Base-by-base conservation (phyloP, 2,329 filamentous ascomycete genomes). In the Fusarium incarnatum region DNA sequence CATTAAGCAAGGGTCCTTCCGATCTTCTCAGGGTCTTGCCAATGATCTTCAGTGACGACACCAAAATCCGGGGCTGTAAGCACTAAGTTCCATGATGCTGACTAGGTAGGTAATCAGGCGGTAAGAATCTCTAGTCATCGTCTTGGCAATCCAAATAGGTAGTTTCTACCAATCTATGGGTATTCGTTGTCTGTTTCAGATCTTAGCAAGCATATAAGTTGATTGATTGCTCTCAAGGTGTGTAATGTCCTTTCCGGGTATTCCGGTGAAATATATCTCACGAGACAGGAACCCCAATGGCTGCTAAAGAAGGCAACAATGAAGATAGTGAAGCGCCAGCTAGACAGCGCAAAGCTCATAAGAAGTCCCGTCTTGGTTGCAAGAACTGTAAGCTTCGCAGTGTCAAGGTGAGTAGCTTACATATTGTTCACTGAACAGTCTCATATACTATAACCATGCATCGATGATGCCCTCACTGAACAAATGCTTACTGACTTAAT, bases 371-470 rank as follows among this genome's bases (percentile, higher is more conserved):
- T 20, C 78, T 80, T 16, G 86, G 87, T 3, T 88, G 87, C 68
- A 82, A 81, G 5, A 88, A 88, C 68, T 89, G 87, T 74, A 88
- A 88, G 70, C 72, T 87, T 22, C 79, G 85, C 34, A 80, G 83
- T 55, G 81, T 87, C 50, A 88, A 88, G 79, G 85, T 84, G 75
- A 42, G 56, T 23, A 34, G 30, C 23, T 37, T 27, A 28, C 30
- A 16, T 40, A 64, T 12, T 8, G 13, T 10, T 30, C 7, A 20
- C 30, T 11, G 27, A 41, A n/a, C 25, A 49, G n/a, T 30, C 46
- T 8, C 15, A 13, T 23, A 32, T 13, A 34, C 20, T 13, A 28
- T 25, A n/a, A 32, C 18, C 22, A 27, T n/a, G 23, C 41, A 48
- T 40, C n/a, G 16, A 13, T 16, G 13, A 15, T 23, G 8, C 9